phyloP scores from a whole-genome alignment of 163 green algal genomes.

The Chloromonas sp. region DNA sequence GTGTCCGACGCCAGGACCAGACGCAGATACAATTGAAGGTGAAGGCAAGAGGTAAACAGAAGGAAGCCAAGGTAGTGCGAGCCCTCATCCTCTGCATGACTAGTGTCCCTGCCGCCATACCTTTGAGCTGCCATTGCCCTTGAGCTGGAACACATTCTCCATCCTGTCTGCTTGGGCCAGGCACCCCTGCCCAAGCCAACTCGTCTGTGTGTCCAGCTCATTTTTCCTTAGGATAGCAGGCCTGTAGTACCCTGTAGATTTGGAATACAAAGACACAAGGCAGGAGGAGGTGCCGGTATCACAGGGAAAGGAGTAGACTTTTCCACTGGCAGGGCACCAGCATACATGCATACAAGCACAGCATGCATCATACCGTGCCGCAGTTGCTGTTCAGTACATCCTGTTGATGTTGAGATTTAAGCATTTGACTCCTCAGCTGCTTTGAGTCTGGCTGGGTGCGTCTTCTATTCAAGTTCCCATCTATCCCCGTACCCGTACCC shows the following conservation, averaged over 20 bases:
- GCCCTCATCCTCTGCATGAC: too few species aligned
- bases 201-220: neutral
- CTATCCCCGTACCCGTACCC: neutral
- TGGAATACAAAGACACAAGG: too few species aligned
- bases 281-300: neutral
- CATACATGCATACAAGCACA: neutral
- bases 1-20: too few species aligned
- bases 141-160: constrained; percentile 1
- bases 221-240: neutral
- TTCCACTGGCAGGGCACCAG: neutral
- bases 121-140: neutral
- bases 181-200: neutral
- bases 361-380: neutral
- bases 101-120: too few species aligned
- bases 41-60: too few species aligned
- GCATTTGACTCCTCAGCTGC: too few species aligned
- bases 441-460: too few species aligned
- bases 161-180: neutral
- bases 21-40: too few species aligned
- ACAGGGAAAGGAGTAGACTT: neutral
- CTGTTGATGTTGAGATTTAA: too few species aligned
- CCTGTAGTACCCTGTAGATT: neutral
- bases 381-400: too few species aligned
- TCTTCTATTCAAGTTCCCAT: too few species aligned
- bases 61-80: too few species aligned